Conservation (phyloP, 2,329 filamentous ascomycete genomes). For the Canariomyces notabilis region DNA sequence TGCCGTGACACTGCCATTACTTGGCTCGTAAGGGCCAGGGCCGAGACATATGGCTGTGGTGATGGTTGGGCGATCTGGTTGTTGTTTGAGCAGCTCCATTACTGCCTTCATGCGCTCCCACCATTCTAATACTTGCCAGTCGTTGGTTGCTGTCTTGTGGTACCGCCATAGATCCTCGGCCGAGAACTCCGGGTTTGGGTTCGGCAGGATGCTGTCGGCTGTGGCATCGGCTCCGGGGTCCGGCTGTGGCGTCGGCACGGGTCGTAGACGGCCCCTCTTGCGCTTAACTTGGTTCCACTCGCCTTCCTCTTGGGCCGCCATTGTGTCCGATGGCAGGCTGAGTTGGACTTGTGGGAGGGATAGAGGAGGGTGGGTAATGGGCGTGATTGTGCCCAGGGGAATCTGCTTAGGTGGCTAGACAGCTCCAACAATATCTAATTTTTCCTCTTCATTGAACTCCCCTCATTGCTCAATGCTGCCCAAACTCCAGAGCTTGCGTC, state of each 20-base stretch:
- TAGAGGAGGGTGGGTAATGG: no score
- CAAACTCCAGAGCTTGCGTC: no score
- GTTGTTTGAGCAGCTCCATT: slow-evolving; percentile 26
- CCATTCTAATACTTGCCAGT: slow-evolving; percentile 26
- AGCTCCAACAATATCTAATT: no score
- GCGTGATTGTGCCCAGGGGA: no score
- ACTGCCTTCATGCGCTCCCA: slow-evolving; percentile 32
- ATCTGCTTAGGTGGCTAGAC: no score
- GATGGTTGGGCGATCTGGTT: slow-evolving; percentile 23
- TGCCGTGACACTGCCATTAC: slow-evolving; percentile 41
- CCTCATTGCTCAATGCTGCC: no score
- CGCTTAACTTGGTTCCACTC: slow-evolving; percentile 25
- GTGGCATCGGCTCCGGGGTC: neutral
- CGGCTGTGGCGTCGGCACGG: slow-evolving; percentile 7
- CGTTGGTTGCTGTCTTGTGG: slow-evolving; percentile 19
- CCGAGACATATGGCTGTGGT: slow-evolving; percentile 49
- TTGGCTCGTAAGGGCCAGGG: slow-evolving; percentile 50
- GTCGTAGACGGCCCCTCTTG: slow-evolving; percentile 20
- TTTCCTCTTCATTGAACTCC: no score
- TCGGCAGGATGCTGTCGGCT: slow-evolving; percentile 16
- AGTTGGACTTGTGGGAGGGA: neutral
- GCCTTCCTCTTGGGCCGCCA: slow-evolving; percentile 12
- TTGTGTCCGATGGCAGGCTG: neutral
- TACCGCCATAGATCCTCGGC: slow-evolving; percentile 23
- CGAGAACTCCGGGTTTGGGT: slow-evolving; percentile 22